phyloP scores from a whole-genome alignment of 2,329 filamentous ascomycete genomes.

The Canariomyces notabilis region DNA sequence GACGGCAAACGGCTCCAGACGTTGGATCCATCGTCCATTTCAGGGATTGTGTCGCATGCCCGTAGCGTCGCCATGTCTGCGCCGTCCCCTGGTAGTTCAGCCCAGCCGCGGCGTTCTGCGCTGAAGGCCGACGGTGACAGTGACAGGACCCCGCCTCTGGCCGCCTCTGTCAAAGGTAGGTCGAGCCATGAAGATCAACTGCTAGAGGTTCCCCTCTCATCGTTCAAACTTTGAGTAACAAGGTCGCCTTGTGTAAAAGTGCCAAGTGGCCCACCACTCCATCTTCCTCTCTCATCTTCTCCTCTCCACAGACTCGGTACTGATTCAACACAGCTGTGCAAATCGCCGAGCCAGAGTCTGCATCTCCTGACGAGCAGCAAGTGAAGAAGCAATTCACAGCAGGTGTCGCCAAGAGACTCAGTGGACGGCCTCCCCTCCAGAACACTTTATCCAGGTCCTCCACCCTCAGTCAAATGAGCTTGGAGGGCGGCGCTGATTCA shows the following conservation, averaged over 20 bases:
- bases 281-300: background rate
- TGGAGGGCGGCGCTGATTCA: constrained; percentile 30
- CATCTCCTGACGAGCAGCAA: constrained; percentile 33
- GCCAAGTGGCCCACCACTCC: background rate
- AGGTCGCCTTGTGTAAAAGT: too few species aligned
- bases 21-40: too few species aligned
- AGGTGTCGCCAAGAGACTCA: constrained; percentile 40
- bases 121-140: constrained; percentile 40
- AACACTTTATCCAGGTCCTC: constrained; percentile 43
- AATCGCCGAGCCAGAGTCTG: constrained; percentile 48
- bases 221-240: too few species aligned
- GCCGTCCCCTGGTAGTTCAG: constrained; percentile 15
- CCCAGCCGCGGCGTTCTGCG: constrained; percentile 26
- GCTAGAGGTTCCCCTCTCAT: too few species aligned
- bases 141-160: constrained; percentile 35
- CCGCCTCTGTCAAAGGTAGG: constrained; percentile 41
- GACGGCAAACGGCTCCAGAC: background rate
- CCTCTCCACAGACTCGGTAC: background rate
- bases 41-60: background rate
- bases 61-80: constrained; percentile 17
- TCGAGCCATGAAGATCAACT: too few species aligned
- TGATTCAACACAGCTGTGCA: constrained; percentile 44
- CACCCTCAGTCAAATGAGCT: constrained; percentile 34
- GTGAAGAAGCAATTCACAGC: constrained; percentile 43
- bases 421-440: constrained; percentile 37